Base-by-base conservation (phyloP, 179 eudicot genomes). In the Kewa caespitosa region DNA sequence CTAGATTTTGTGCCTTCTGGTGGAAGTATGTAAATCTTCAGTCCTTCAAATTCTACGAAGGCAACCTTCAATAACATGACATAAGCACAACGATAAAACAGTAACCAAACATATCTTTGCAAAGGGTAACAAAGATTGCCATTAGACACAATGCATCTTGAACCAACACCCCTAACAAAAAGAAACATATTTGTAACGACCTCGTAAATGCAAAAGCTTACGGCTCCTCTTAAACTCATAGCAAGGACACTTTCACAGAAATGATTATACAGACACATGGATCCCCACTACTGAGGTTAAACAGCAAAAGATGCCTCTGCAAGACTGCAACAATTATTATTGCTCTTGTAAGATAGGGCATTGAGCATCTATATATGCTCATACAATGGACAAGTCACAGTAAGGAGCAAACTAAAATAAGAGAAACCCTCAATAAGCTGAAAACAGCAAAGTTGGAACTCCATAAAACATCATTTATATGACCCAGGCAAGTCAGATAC, bases 11-110 rank as follows among this genome's bases (percentile, higher is more conserved):
- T 34, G 42, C 70, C 82, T 42, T 28, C 50, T 10, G 89, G 84
- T 39, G 97, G 84, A 78, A 67, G 63, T 69, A 91, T 84, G 86
- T 80, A 78, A 32, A 90, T 38, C 81, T 81, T 83, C 79, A 65
- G 72, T 52, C 70, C 63, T 30, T 67, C 82, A 70, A 79, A 46
- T 74, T 78, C 74, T 62, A 80, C 89, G 48, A 76, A 38, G 48
- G 92, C 94, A 73, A 88, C 88, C 97, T 91, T 83, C 68, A 85
- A 82, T 72, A 6, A 23, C 63, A 81, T 20, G 30, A 69, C 38
- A 79, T 36, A 41, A 82, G 50, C 46, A 48, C 41, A 31, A 54
- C n/a, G 38, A 38, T 10, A 57, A 10, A 59, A 75, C 38, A 27
- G 3, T 18, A 25, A 75, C 46, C 59, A 50, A 27, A 55, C 11